Evolutionary conservation across 805 yeast genomes (phyloP), one percentile per base, ranked within the genome.

Genomic region (Cyberlindnera maclurae): DNA sequence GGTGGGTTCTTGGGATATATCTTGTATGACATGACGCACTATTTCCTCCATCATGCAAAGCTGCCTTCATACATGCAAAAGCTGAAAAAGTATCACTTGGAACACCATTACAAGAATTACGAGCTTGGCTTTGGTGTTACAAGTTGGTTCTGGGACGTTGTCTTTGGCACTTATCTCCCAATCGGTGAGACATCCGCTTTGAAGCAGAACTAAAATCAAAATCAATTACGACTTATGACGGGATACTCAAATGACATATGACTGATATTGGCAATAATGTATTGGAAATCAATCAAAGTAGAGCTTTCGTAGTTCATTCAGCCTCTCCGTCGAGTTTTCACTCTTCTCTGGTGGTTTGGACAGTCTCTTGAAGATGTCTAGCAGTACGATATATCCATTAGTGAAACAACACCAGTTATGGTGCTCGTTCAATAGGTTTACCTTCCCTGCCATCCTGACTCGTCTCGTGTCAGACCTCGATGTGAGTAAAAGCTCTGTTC

Each of bases 121-220:
- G 95, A 94, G 63, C 67, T 89, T 51, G 99, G 97, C 1, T 93
- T 89, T 52, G 99, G 99, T 50, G 97, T 93, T 46, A 87, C 97
- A 24, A 75, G 88, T 45, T 79, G 76, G 64, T 86, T 86, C 64
- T 93, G 98, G 98, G 98, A 93, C 62, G 73, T 65, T 20, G 85
- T 93, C 10, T 93, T 93, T 60, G 85, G 83, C 42, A 90, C 97
- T 30, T 81, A 78, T 48, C 68, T 87, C 53, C 70, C 73, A 30
- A 37, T 52, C 46, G 59, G 59, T 41, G 47, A 39, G 6, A 43
- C 40, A 7, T 31, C 38, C 13, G 52, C 37, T 13, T 30, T 26
- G 17, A 44, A 44, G 40, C 42, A 39, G 37, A 39, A 37, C 34
- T 43, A 29, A 39, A 27, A 7, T n/a, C n/a, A n/a, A 29, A 15